phyloP scores from a whole-genome alignment of 176 grass and related monocot genomes.

The Triticum turgidum region DNA sequence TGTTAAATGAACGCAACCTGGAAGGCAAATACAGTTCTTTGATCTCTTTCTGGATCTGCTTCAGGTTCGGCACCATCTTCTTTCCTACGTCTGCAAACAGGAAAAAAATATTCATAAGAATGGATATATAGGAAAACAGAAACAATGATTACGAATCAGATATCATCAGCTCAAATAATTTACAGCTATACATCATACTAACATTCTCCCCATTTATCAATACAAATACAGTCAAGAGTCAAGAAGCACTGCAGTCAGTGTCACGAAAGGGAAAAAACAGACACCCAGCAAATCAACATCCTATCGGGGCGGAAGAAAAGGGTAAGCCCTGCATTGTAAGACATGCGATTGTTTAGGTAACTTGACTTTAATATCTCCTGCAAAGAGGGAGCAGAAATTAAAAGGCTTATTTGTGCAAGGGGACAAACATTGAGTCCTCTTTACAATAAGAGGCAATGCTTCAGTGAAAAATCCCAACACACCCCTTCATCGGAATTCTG shows the following conservation, averaged over 20 bases:
- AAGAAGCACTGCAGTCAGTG: background rate
- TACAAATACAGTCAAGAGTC: background rate
- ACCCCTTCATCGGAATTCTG: slow-evolving; percentile 67
- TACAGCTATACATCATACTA: background rate
- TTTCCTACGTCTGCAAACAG: slow-evolving; percentile 72
- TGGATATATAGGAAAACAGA: background rate
- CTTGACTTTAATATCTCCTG: slow-evolving; percentile 40
- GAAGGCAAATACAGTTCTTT: slow-evolving; percentile 97
- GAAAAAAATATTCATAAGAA: slow-evolving; percentile 27
- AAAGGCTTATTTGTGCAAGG: slow-evolving; percentile 33
- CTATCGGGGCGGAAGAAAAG: background rate
- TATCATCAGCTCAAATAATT: background rate
- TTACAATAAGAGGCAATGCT: slow-evolving; percentile 61
- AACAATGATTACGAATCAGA: background rate
- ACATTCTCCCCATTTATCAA: background rate
- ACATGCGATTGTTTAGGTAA: slow-evolving; percentile 23
- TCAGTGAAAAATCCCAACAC: slow-evolving; percentile 66
- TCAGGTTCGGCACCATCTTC: slow-evolving; percentile 73
- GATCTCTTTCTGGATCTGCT: slow-evolving; percentile 98
- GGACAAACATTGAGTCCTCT: slow-evolving; percentile 41
- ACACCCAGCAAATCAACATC: background rate
- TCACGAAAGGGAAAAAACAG: background rate
- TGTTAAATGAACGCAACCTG: slow-evolving; percentile 52
- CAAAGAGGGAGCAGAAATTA: slow-evolving; percentile 32
- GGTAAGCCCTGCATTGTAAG: slow-evolving; percentile 24